Evolutionary conservation across 1,139 yeast genomes (phyloP).

Genomic region (Magnusiomyces sp.): DNA sequence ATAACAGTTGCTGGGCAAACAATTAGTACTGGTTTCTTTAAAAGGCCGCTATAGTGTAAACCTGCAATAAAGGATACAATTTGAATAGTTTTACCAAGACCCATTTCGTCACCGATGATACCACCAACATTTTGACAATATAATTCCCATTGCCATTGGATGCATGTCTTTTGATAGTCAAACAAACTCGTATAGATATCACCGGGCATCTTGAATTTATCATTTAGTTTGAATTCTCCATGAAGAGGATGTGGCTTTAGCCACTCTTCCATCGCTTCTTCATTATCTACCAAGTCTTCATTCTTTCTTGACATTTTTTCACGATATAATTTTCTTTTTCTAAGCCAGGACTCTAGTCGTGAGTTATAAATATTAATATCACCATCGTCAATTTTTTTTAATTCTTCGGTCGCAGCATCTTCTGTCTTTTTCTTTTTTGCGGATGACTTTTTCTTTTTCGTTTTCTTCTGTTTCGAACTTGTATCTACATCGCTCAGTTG

Average conservation of each 20-base stretch:
- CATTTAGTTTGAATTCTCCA: slow-evolving; percentile 67
- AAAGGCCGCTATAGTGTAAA: slow-evolving; percentile 66
- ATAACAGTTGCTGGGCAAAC: slow-evolving; percentile 97
- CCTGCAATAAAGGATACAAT: slow-evolving; percentile 86
- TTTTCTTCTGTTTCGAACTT: slow-evolving; percentile 17
- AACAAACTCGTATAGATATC: slow-evolving; percentile 81
- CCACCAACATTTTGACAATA: slow-evolving; percentile 88
- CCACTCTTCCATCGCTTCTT: slow-evolving; percentile 47
- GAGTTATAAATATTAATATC: slow-evolving; percentile 53
- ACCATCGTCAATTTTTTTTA: slow-evolving; percentile 66
- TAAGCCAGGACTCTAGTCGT: slow-evolving; percentile 54
- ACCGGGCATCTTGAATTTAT: slow-evolving; percentile 71
- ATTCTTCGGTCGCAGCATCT: slow-evolving; percentile 24
- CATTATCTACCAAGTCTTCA: slow-evolving; percentile 16
- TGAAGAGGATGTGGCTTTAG: slow-evolving; percentile 65
- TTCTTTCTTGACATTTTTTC: slow-evolving; percentile 11
- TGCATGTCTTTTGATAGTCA: slow-evolving; percentile 91
- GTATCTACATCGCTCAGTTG: slow-evolving; percentile 23
- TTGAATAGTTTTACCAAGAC: slow-evolving; percentile 91
- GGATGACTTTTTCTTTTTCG: slow-evolving; percentile 9
- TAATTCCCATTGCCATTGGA: slow-evolving; percentile 64
- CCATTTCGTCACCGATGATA: slow-evolving; percentile 96
- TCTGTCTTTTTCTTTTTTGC: slow-evolving; percentile 17
- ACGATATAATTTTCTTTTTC: slow-evolving; percentile 29
- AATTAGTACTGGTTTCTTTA: slow-evolving; percentile 70